Evolutionary conservation across 345 rosid genomes (phyloP), one percentile per base, ranked within the genome.

Genomic region (Toxicodendron radicans): DNA sequence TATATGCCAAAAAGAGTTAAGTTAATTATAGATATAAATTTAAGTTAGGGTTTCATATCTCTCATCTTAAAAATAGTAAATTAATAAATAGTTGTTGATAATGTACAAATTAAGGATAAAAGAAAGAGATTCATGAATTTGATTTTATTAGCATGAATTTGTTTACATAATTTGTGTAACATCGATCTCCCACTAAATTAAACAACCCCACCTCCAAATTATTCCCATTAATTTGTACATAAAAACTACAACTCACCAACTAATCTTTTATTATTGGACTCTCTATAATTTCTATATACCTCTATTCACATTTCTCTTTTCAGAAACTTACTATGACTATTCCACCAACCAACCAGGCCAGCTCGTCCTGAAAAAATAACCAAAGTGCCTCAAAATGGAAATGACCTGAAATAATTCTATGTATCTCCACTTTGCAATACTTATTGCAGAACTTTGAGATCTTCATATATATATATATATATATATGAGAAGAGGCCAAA

Each of bases 261-360:
- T 63, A 43, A 58, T 61, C 49, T 60, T 68, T 64, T 21, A 7
- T 48, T 61, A 60, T 72, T 61, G 23, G 14, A 60, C 45, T 60
- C n/a, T 65, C 58, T 61, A 72, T 56, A 58, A 57, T 73, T 54
- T 58, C 56, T 73, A 33, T 73, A 24, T 43, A 62, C 75, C 54
- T 17, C 74, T 81, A 81, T 79, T 73, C 85, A 81, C 87, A 76
- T 68, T 79, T 81, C 80, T 72, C 74, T 72, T 74, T 51, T 30
- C 3, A n/a, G 79, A 75, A 73, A 61, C 80, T 58, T 0, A 0
- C 49, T 52, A 58, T 53, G 27, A 38, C 54, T 75, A 49, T 81
- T 79, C 64, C 78, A 59, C 74, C 73, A 76, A 59, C 74, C 73
- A 76, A 68, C 48, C 21, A 23, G 69, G 64, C 35, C 6, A 5